phyloP scores from a whole-genome alignment of 805 yeast species.

The Saitoella complicata region DNA sequence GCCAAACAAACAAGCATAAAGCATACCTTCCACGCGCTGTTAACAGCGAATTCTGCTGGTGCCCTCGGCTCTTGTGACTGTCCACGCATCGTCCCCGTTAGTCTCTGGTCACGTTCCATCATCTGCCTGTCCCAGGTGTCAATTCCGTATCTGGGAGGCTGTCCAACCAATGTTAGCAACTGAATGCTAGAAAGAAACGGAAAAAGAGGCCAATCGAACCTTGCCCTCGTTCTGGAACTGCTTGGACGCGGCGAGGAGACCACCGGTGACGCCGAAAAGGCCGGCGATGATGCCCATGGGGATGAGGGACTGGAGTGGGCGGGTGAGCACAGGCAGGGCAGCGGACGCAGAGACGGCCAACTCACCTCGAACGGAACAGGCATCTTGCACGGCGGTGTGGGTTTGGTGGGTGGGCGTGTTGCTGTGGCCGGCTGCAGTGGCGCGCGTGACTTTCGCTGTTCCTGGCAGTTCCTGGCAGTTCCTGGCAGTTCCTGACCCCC shows the following conservation, averaged over 20 bases:
- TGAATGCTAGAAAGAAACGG: conserved; percentile 25
- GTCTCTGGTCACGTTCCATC: conserved; percentile 60
- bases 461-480: no score
- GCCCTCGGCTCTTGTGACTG: conserved; percentile 53
- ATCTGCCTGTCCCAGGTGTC: conserved; percentile 12
- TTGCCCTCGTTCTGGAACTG: conserved; percentile 32
- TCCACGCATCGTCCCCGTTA: conserved; percentile 61
- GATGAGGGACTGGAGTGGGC: neutral
- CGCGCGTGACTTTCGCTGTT: no score
- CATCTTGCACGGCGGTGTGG: no score
- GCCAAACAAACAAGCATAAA: neutral
- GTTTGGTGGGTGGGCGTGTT: no score
- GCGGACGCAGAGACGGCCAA: no score
- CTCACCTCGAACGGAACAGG: no score
- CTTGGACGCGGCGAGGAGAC: conserved; percentile 29
- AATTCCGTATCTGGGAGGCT: conserved; percentile 6
- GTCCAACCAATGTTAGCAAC: conserved; percentile 11
- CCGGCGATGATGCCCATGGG: neutral
- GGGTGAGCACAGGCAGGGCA: no score
- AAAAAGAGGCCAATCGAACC: conserved; percentile 43
- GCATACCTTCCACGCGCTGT: conserved; percentile 28
- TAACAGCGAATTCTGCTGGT: conserved; percentile 64
- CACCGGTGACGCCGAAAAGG: conserved; percentile 36
- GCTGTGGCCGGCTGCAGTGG: no score
- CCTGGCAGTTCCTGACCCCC: no score